A percentile compares a stretch with the other conserved stretches of the same genome.
phyloP scores from a whole-genome alignment of 441 rosid species.

The Aleurites moluccanus region DNA sequence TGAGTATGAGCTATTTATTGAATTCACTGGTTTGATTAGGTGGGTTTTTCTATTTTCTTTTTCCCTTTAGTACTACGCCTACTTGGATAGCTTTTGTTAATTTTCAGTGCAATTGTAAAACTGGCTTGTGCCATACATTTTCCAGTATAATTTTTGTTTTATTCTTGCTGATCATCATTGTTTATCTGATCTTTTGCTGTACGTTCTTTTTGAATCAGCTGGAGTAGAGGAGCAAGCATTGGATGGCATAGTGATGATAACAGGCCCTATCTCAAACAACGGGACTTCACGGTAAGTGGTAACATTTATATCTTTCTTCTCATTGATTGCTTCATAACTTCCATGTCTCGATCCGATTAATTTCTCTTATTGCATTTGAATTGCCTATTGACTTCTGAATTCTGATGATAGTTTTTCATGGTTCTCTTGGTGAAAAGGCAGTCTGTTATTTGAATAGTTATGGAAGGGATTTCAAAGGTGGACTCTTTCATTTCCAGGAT shows the following conservation, averaged over 20 bases:
- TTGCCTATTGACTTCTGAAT: slow-evolving; percentile 10
- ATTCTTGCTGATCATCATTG: not conserved
- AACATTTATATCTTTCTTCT: not conserved
- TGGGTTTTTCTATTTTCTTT: slow-evolving; percentile 20
- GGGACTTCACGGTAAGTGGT: slow-evolving; percentile 62
- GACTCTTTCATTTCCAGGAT: slow-evolving; percentile 76
- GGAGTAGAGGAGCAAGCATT: slow-evolving; percentile 83
- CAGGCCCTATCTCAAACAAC: slow-evolving; percentile 72
- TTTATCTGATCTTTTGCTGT: not conserved
- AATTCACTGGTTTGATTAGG: slow-evolving; percentile 93
- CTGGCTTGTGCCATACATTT: not conserved
- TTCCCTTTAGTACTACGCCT: not conserved
- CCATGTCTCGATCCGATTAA: not conserved
- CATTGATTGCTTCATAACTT: not conserved
- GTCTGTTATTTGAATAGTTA: slow-evolving; percentile 87
- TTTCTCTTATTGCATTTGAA: not conserved
- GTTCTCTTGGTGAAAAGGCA: slow-evolving; percentile 48
- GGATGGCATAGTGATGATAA: slow-evolving; percentile 99
- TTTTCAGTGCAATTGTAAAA: not conserved
- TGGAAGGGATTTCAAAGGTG: slow-evolving; percentile 74
- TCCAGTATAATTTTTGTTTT: not conserved
- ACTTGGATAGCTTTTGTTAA: not conserved
- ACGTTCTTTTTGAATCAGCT: slow-evolving; percentile 40
- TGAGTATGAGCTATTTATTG: slow-evolving; percentile 72
- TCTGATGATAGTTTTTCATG: slow-evolving; percentile 13